Conservation (phyloP, 441 rosid species). For the Pelargonium fulgidum region DNA sequence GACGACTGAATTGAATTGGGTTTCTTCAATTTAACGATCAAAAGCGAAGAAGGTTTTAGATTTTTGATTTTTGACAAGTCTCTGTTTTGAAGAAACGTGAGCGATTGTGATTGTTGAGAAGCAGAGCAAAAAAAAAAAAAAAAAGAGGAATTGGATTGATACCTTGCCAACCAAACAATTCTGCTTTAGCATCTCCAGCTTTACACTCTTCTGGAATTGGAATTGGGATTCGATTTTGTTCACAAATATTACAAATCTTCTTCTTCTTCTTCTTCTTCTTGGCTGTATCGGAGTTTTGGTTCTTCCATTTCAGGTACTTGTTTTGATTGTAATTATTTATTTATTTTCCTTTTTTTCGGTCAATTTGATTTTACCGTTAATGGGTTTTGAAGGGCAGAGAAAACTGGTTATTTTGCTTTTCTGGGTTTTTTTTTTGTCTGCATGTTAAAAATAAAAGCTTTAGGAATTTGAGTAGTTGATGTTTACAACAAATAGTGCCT, state of each 20-base stretch:
- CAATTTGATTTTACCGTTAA: background rate
- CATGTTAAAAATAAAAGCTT: background rate
- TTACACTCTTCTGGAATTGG: constrained; percentile 28
- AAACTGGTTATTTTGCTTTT: background rate
- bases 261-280: constrained; percentile 17
- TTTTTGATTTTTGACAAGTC: no score
- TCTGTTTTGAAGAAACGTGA: constrained; percentile 18
- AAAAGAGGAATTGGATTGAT: constrained; percentile 27
- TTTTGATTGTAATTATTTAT: background rate
- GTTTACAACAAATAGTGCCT: background rate
- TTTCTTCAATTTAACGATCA: no score
- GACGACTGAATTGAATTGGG: no score
- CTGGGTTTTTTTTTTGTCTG: constrained; percentile 3
- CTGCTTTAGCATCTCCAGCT: constrained; percentile 27
- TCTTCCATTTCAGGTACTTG: constrained; percentile 6
- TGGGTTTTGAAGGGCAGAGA: background rate
- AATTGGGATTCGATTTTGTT: constrained; percentile 23
- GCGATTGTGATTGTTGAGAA: constrained; percentile 25
- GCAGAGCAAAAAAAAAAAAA: constrained; percentile 5
- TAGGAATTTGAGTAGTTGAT: background rate
- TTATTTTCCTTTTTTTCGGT: background rate
- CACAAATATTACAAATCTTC: background rate
- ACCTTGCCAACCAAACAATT: constrained; percentile 32
- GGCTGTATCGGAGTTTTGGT: constrained; percentile 20
- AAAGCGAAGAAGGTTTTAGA: no score